Conservation (phyloP, 2,329 filamentous ascomycete genomes). For the Colletotrichum sp. region DNA sequence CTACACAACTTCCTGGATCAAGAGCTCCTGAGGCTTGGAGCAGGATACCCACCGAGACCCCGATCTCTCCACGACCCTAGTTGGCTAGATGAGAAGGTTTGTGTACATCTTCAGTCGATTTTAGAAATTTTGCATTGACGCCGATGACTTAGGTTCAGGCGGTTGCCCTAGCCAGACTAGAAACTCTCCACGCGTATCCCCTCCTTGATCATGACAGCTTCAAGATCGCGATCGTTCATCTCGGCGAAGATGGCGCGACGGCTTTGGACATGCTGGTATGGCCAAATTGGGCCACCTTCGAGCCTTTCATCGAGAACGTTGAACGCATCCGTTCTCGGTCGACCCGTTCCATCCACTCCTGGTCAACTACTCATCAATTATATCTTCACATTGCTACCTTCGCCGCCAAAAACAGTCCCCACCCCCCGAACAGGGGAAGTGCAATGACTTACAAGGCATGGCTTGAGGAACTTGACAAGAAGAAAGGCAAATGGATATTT, state of each 20-base stretch:
- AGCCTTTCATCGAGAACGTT: not conserved
- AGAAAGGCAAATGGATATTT: not conserved
- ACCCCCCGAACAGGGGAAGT: not conserved
- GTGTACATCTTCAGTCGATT: not conserved
- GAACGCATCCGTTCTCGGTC: not conserved
- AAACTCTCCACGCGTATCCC: not conserved
- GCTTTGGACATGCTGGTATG: not conserved
- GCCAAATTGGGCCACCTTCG: not conserved
- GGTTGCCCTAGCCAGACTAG: not conserved
- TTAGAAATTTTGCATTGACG: not conserved
- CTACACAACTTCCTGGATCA: not conserved
- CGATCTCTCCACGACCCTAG: not conserved
- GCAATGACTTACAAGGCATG: not conserved
- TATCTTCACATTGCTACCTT: not conserved
- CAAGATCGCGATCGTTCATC: not conserved
- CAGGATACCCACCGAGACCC: not conserved
- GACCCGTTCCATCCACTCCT: not conserved
- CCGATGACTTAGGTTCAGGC: not conserved
- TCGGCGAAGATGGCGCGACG: not conserved
- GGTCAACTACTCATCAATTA: not conserved
- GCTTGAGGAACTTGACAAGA: not conserved
- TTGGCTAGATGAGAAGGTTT: not conserved
- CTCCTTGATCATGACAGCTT: not conserved
- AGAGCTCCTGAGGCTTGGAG: not conserved
- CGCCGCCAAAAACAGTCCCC: not conserved